A percentile compares a stretch with the other conserved stretches of the same genome.
phyloP scores from a whole-genome alignment of 1,139 yeast genomes.

The Candida smagusa region DNA sequence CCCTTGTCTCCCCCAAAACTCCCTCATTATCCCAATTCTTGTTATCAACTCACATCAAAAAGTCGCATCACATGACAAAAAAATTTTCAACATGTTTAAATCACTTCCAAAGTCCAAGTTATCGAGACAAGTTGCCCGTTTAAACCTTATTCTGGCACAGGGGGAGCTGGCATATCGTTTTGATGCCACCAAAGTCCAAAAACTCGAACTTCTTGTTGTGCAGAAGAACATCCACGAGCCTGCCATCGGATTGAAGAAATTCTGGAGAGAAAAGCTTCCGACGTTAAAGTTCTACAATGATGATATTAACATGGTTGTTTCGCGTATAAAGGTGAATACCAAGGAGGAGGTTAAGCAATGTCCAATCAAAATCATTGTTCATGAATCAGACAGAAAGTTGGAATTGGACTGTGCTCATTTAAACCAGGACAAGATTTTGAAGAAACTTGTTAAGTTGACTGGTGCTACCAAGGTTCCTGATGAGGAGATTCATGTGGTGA shows the following conservation, averaged over 20 bases:
- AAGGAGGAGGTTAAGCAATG: conserved; percentile 40
- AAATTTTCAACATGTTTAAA: conserved; percentile 16
- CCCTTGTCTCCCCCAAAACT: too few species aligned
- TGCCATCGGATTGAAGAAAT: conserved; percentile 41
- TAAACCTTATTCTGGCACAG: conserved; percentile 40
- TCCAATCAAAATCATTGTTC: conserved; percentile 44
- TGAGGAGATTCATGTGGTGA: conserved; percentile 2
- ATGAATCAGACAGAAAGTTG: conserved; percentile 18
- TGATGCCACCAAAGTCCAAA: conserved; percentile 21
- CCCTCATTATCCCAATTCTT: too few species aligned
- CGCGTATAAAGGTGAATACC: conserved; percentile 46
- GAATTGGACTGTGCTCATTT: conserved; percentile 34
- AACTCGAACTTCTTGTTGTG: conserved; percentile 31
- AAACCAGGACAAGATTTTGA: conserved; percentile 24
- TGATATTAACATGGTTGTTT: conserved; percentile 56
- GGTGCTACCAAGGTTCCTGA: conserved; percentile 21
- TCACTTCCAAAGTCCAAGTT: conserved; percentile 28
- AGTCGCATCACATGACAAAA: background rate
- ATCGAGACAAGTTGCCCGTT: conserved; percentile 32
- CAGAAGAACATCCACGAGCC: conserved; percentile 27
- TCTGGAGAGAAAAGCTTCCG: conserved; percentile 75
- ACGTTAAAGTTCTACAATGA: conserved; percentile 83
- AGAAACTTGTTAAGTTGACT: conserved; percentile 29
- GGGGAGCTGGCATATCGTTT: conserved; percentile 33
- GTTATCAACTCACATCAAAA: too few species aligned